Evolutionary conservation across 2,329 filamentous ascomycete species (phyloP).

Genomic region (Scedosporium boydii): DNA sequence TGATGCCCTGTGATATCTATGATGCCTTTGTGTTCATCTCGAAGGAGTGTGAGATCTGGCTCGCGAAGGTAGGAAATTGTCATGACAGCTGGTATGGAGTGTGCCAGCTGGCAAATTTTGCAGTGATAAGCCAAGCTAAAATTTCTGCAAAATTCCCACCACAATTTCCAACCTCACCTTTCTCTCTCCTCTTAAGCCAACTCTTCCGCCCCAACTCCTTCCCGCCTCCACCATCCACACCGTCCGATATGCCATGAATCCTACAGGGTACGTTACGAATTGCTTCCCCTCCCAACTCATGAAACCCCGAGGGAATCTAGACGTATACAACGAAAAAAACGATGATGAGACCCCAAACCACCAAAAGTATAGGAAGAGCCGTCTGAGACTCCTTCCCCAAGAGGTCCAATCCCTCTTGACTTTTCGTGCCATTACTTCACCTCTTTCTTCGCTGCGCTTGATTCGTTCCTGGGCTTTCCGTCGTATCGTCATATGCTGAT

Average conservation of each 20-base stretch:
- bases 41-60: too few species aligned
- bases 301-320: neutral
- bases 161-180: neutral
- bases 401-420: constrained; percentile 13
- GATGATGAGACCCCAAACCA: constrained; percentile 27
- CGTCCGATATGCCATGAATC: neutral
- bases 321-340: constrained; percentile 1
- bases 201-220: neutral
- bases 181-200: neutral
- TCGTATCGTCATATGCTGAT: constrained; percentile 24
- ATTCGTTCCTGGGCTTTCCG: constrained; percentile 11
- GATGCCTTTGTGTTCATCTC: too few species aligned
- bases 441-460: constrained; percentile 8
- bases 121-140: neutral
- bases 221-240: neutral
- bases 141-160: neutral
- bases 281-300: neutral
- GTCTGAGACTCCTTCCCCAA: constrained; percentile 23
- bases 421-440: constrained; percentile 9
- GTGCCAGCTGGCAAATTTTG: neutral
- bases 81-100: neutral
- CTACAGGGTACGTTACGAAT: neutral
- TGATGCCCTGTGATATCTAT: too few species aligned
- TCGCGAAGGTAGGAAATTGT: neutral
- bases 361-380: constrained; percentile 29